Evolutionary conservation across 352 stramenopile genomes (phyloP).

Genomic region (Peronospora destructor): DNA sequence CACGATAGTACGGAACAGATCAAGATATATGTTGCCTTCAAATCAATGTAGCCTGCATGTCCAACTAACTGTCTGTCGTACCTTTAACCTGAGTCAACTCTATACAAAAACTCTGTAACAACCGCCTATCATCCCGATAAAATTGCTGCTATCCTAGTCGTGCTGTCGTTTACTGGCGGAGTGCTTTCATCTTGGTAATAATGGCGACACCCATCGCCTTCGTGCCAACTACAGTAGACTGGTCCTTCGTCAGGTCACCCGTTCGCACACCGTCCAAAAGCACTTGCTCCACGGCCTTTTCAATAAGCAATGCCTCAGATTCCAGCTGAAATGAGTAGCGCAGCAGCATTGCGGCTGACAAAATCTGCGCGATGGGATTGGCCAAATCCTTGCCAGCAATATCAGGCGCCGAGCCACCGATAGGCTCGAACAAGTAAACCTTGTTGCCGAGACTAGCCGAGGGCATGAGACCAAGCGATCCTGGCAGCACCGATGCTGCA

Average conservation of each 20-base stretch:
- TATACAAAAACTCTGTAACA: not conserved
- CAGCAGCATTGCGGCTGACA: slow-evolving; percentile 95
- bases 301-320: slow-evolving; percentile 69
- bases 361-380: slow-evolving; percentile 96
- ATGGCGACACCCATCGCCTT: slow-evolving; percentile 75
- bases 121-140: not conserved
- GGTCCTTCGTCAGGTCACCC: slow-evolving; percentile 73
- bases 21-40: not conserved
- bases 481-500: slow-evolving; percentile 95
- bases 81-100: not conserved
- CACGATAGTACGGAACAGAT: not conserved
- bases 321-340: slow-evolving; percentile 90
- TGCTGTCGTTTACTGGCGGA: slow-evolving; percentile 29
- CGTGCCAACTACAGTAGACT: slow-evolving; percentile 49
- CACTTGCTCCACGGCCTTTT: slow-evolving; percentile 75
- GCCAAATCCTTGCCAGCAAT: slow-evolving; percentile 95
- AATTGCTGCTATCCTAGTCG: not conserved
- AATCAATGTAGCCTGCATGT: too few species aligned
- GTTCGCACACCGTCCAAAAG: slow-evolving; percentile 80
- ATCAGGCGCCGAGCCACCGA: slow-evolving; percentile 96
- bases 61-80: too few species aligned
- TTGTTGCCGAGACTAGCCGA: slow-evolving; percentile 91
- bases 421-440: slow-evolving; percentile 96
- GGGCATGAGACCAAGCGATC: slow-evolving; percentile 97
- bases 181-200: slow-evolving; percentile 63